A percentile compares a stretch with the other conserved stretches of the same genome.
Conservation (phyloP, 2,329 filamentous ascomycete species). For the Fusarium stilboides region DNA sequence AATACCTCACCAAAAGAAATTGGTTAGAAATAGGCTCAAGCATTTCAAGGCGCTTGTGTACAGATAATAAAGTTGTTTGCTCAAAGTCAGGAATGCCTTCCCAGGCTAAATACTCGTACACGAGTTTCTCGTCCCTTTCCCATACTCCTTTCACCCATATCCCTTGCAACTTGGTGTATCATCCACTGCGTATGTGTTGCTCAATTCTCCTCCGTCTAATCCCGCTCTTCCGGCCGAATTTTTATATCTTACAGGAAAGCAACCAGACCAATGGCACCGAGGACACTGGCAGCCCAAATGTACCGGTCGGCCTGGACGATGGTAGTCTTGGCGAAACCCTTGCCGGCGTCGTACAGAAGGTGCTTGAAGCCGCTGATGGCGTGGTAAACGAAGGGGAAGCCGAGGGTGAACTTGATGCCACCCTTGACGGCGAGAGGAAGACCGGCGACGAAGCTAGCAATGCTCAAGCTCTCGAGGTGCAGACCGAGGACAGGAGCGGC, state of each 20-base stretch:
- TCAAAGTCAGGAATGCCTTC: constrained; percentile 44
- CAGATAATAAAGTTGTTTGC: constrained; percentile 46
- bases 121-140: constrained; percentile 20
- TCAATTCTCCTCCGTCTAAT: neutral
- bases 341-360: constrained; percentile 66
- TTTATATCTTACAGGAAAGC: constrained; percentile 61
- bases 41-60: constrained; percentile 40
- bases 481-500: constrained; percentile 79
- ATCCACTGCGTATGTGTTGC: constrained; percentile 30
- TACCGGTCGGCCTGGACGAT: constrained; percentile 64
- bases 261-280: constrained; percentile 61
- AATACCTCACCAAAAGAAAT: constrained; percentile 35
- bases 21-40: constrained; percentile 30
- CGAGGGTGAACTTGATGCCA: constrained; percentile 67
- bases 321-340: constrained; percentile 65
- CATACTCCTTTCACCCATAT: constrained; percentile 19
- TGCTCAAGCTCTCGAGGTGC: constrained; percentile 71
- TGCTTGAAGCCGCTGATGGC: constrained; percentile 70
- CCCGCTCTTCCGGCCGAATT: neutral
- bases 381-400: constrained; percentile 74
- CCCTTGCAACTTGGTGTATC: constrained; percentile 30
- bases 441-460: constrained; percentile 73
- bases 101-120: constrained; percentile 44
- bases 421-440: constrained; percentile 74
- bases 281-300: constrained; percentile 64